Percentiles rank a stretch among this genome's conserved stretches.
Evolutionary conservation across 257 asterid species (phyloP).

Genomic region (Mitragyna speciosa): DNA sequence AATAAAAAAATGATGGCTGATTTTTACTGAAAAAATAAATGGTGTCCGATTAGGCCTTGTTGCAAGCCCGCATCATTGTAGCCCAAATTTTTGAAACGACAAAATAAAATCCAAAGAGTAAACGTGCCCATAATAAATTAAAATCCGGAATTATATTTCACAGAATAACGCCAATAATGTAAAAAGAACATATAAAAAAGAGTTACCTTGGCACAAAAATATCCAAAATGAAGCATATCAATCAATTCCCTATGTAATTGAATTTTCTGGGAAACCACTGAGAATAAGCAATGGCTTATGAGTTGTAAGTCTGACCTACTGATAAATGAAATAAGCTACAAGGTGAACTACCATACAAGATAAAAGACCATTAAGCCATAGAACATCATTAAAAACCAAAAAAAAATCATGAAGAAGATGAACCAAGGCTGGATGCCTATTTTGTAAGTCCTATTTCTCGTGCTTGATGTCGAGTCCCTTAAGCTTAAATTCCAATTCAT

Average conservation of each 20-base stretch:
- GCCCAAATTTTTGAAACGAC: background rate
- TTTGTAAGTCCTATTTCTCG: conserved; percentile 31
- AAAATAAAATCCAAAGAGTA: background rate
- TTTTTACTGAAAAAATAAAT: no score
- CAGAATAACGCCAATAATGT: background rate
- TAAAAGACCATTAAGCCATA: background rate
- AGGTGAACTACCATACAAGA: background rate
- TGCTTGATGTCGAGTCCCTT: conserved; percentile 81
- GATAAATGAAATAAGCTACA: background rate
- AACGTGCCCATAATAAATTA: background rate
- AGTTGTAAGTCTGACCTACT: background rate
- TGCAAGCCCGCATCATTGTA: background rate
- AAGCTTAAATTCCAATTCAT: conserved; percentile 70
- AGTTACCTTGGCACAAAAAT: background rate
- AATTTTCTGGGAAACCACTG: background rate
- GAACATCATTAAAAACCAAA: background rate
- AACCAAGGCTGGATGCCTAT: background rate
- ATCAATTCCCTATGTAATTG: background rate
- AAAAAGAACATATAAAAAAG: background rate
- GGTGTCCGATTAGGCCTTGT: background rate
- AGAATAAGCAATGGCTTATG: background rate
- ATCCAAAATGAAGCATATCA: conserved; percentile 3
- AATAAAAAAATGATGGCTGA: background rate
- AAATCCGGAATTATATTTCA: background rate
- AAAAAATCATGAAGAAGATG: background rate